Percentiles rank a stretch among this genome's conserved stretches.
These are phyloP conservation scores for Boletus sp. DNA, from an alignment of 768 basidiomycete species.

Conservation along the genomic window DNA sequence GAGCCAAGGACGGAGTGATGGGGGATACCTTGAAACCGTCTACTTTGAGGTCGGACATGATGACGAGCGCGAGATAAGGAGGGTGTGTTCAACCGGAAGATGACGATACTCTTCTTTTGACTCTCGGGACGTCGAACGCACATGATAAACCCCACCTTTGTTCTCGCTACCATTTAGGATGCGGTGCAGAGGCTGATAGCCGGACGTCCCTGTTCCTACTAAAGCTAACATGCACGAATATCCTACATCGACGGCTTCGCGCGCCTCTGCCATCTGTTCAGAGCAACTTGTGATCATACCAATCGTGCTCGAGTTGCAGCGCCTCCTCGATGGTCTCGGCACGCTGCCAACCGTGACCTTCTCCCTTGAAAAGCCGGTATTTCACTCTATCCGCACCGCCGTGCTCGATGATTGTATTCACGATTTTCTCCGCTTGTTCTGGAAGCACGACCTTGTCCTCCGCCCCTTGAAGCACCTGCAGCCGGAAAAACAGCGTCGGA, in stretches of 20 bases:
- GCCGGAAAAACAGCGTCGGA: slow-evolving; percentile 2
- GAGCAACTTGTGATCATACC: slow-evolving; percentile 30
- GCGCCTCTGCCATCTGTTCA: background rate
- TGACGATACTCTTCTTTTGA: no score
- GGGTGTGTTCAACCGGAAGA: background rate
- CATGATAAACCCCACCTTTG: slow-evolving; percentile 6
- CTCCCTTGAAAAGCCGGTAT: slow-evolving; percentile 42
- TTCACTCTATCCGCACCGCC: slow-evolving; percentile 30
- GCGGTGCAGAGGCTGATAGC: no score
- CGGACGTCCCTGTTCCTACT: no score
- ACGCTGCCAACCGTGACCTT: slow-evolving; percentile 43
- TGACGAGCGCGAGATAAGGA: background rate
- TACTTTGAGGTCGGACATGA: slow-evolving; percentile 72
- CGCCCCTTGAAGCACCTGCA: slow-evolving; percentile 67
- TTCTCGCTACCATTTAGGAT: background rate
- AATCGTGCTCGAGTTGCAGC: slow-evolving; percentile 34
- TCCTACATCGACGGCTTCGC: background rate
- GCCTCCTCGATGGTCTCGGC: slow-evolving; percentile 36
- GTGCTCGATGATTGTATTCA: slow-evolving; percentile 21
- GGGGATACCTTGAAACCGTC: slow-evolving; percentile 65
- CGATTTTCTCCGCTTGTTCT: slow-evolving; percentile 48
- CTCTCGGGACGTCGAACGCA: background rate
- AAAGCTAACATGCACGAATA: no score
- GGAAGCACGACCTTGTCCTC: slow-evolving; percentile 66
- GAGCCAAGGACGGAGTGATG: background rate